Percentiles rank a stretch among this genome's conserved stretches.
Conservation (phyloP, 1,139 yeast genomes). For the Arxiozyma bovina region DNA sequence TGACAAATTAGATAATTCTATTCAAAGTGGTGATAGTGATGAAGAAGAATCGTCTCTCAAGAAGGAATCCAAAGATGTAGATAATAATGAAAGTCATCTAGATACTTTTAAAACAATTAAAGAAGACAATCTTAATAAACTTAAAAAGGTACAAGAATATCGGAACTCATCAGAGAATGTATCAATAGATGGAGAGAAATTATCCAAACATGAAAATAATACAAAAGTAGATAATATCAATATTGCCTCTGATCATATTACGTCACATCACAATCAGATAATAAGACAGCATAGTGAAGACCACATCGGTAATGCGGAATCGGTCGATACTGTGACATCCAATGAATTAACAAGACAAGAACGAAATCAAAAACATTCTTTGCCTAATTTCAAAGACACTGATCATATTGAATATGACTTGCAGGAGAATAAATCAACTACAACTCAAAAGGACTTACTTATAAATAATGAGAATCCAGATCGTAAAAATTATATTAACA, state of each 20-base stretch:
- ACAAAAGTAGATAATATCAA: not conserved
- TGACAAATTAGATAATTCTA: not conserved
- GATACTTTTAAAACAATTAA: not conserved
- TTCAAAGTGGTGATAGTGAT: slow-evolving; percentile 1
- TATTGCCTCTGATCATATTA: not conserved
- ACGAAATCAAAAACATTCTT: not conserved
- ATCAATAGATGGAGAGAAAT: not conserved
- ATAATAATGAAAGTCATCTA: not conserved
- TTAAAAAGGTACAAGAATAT: not conserved
- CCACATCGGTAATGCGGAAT: slow-evolving; percentile 9
- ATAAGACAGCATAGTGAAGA: slow-evolving; percentile 8
- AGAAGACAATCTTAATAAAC: not conserved
- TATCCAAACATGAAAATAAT: not conserved
- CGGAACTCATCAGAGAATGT: not conserved
- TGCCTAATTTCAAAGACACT: not conserved
- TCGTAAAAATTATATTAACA: not conserved
- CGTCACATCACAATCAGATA: not conserved
- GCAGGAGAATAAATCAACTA: not conserved
- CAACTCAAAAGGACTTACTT: not conserved
- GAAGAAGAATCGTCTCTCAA: not conserved
- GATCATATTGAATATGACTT: not conserved
- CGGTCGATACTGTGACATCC: slow-evolving; percentile 3
- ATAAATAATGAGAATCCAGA: not conserved
- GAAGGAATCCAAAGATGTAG: not conserved
- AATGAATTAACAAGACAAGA: slow-evolving; percentile 12